These are phyloP conservation scores for Chiua sp. DNA, from an alignment of 1,284 basidiomycete species.

Conservation along the genomic window DNA sequence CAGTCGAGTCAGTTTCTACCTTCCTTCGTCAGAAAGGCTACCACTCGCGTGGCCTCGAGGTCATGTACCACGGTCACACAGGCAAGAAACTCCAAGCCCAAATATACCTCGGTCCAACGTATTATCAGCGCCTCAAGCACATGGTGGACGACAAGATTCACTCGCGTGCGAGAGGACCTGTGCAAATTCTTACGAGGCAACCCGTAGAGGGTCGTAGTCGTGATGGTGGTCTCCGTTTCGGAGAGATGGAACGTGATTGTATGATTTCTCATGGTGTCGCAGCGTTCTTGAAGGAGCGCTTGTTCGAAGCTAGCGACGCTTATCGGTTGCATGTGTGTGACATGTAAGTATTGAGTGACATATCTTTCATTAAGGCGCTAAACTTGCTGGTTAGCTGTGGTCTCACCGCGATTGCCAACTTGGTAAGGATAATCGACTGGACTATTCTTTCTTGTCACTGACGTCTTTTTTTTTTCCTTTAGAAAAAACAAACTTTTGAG, in stretches of 20 bases:
- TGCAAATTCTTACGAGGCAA: constrained; percentile 97
- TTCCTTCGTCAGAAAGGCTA: constrained; percentile 87
- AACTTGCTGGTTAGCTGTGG: constrained; percentile 69
- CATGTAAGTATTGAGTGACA: constrained; percentile 63
- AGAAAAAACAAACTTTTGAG: constrained; percentile 91
- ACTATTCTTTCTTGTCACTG: constrained; percentile 10
- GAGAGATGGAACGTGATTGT: constrained; percentile 99
- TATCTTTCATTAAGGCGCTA: constrained; percentile 5
- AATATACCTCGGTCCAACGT: constrained; percentile 98
- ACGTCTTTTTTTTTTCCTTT: constrained; percentile 5
- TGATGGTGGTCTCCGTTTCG: constrained; percentile 99
- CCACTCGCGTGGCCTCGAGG: constrained; percentile 95
- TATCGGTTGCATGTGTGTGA: constrained; percentile 97
- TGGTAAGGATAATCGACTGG: constrained; percentile 54
- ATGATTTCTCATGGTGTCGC: constrained; percentile 99
- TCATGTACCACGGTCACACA: constrained; percentile 99
- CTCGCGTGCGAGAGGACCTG: constrained; percentile 95
- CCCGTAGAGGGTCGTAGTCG: constrained; percentile 99
- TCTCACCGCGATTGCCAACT: constrained; percentile 92
- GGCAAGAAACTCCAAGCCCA: constrained; percentile 97
- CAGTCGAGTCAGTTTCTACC: constrained; percentile 92
- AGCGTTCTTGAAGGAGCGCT: constrained; percentile 94
- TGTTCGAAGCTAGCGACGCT: constrained; percentile 95
- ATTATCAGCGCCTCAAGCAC: constrained; percentile 99
- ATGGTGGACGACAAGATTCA: constrained; percentile 99